Evolutionary conservation across 2,329 filamentous ascomycete species (phyloP), one percentile per base, ranked within the genome.

Genomic region (Didymella pomorum): DNA sequence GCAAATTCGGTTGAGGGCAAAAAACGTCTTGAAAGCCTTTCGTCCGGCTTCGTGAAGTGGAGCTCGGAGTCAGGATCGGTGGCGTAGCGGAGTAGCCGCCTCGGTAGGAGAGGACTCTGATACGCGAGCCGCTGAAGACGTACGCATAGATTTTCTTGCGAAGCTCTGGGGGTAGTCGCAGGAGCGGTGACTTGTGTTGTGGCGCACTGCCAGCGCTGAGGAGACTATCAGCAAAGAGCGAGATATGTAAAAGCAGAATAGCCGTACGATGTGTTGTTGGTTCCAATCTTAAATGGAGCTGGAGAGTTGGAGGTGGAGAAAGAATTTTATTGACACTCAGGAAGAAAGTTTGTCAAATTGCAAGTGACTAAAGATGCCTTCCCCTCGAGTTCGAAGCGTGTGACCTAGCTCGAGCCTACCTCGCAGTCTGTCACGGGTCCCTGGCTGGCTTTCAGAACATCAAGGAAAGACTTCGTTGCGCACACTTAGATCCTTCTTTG

Each of bases 71-170:
- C 35, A 5, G 18, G 35, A 4, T 11, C 10, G 4, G 9, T 18
- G 26, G 26, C 25, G n/a, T 29, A 45, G 16, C n/a, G 9, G 25
- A 29, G 5, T 9, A 8, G n/a, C 26, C n/a, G 10, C 11, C n/a
- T 1, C 18, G 5, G 4, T 4, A 12, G 4, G n/a, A 21, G 20
- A 33, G 18, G 12, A 33, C 16, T 18, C 11, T 43, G 28, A 39
- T 39, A 3, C 35, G 35, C 18, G 20, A 21, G 7, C 35, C 35
- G 35, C 14, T n/a, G 26, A 48, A 26, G 16, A 44, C 52, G 16
- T 35, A 26, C 2, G 3, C 4, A 20, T 54, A 48, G 33, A 48
- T 48, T 10, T 31, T 54, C 14, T 47, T 43, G 16, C 52, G 35
- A 16, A 48, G 52, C 21, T 54, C 44, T 0, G 14, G 23, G 2